Evolutionary conservation across 2,329 filamentous ascomycete species (phyloP).

Genomic region (Diaporthe caulivora): DNA sequence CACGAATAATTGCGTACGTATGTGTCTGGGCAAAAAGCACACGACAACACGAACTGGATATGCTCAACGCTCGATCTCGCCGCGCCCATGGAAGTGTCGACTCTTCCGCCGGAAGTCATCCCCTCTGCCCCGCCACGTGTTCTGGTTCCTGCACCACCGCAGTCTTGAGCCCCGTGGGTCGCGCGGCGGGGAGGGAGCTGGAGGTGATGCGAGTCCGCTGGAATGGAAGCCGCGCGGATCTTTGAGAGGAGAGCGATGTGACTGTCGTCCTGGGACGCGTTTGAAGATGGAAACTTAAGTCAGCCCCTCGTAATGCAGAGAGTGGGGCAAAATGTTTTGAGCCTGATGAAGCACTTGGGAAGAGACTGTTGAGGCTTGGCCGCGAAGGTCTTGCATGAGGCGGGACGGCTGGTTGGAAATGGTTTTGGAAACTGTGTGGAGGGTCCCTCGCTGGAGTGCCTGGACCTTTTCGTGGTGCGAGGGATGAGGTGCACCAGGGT

Average conservation of each 20-base stretch:
- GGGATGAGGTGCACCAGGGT: slow-evolving; percentile 14
- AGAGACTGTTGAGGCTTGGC: not conserved
- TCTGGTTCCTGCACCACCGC: slow-evolving; percentile 11
- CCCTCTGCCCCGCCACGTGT: slow-evolving; percentile 28
- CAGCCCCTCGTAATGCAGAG: slow-evolving; percentile 39
- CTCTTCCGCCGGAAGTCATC: not conserved
- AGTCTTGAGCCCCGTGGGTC: slow-evolving; percentile 20
- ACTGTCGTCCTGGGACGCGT: slow-evolving; percentile 25
- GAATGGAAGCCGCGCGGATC: slow-evolving; percentile 27
- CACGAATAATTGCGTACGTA: too few species aligned
- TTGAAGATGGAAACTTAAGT: slow-evolving; percentile 33
- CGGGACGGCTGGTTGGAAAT: not conserved
- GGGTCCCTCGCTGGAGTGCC: slow-evolving; percentile 20
- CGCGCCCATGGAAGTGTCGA: slow-evolving; percentile 31
- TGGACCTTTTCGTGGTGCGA: slow-evolving; percentile 29
- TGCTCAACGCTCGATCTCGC: not conserved
- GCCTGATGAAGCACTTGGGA: slow-evolving; percentile 27
- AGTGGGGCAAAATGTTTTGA: slow-evolving; percentile 31
- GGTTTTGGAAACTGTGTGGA: slow-evolving; percentile 18
- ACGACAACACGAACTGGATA: not conserved
- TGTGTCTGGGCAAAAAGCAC: not conserved
- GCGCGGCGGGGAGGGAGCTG: not conserved
- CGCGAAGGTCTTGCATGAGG: not conserved
- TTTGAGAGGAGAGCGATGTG: slow-evolving; percentile 14
- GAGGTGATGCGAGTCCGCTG: slow-evolving; percentile 32